These are phyloP conservation scores for Phytophthora lateralis DNA, from an alignment of 352 stramenopile species.

Conservation along the genomic window DNA sequence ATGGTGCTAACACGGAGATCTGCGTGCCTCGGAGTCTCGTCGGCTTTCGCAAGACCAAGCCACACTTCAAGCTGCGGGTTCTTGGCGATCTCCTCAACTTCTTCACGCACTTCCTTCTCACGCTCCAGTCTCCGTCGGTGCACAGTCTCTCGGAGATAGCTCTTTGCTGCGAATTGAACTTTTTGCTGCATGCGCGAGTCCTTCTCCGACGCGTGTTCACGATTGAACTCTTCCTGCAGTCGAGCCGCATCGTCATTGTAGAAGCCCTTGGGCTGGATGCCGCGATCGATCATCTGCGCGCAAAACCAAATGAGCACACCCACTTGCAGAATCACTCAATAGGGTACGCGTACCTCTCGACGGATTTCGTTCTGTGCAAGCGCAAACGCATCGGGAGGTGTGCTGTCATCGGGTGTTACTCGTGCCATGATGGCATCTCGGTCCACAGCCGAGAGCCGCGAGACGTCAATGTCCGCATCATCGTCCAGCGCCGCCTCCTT, in stretches of 20 bases:
- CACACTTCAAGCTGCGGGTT: slow-evolving; percentile 79
- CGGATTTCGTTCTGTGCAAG: slow-evolving; percentile 85
- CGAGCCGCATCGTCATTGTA: slow-evolving; percentile 84
- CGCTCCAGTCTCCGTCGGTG: slow-evolving; percentile 69
- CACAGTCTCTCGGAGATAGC: slow-evolving; percentile 78
- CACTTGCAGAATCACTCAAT: background rate
- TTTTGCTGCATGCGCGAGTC: slow-evolving; percentile 71
- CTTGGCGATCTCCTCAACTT: slow-evolving; percentile 71
- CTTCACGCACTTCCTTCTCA: slow-evolving; percentile 73
- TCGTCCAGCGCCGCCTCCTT: slow-evolving; percentile 64
- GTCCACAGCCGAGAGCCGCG: slow-evolving; percentile 55
- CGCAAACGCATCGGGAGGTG: slow-evolving; percentile 68
- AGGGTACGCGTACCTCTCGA: slow-evolving; percentile 50
- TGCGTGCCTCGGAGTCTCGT: slow-evolving; percentile 60
- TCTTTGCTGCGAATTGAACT: slow-evolving; percentile 71
- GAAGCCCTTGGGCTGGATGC: slow-evolving; percentile 84
- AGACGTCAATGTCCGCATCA: slow-evolving; percentile 73
- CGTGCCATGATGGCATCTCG: slow-evolving; percentile 75
- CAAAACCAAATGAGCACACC: background rate
- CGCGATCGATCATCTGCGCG: slow-evolving; percentile 77
- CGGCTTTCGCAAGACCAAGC: slow-evolving; percentile 61
- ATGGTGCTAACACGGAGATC: slow-evolving; percentile 58
- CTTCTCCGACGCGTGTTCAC: slow-evolving; percentile 68
- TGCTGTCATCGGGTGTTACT: slow-evolving; percentile 70
- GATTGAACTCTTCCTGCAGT: slow-evolving; percentile 83